phyloP scores from a whole-genome alignment of 495 filamentous ascomycete species.

The Daldinia concentrica region DNA sequence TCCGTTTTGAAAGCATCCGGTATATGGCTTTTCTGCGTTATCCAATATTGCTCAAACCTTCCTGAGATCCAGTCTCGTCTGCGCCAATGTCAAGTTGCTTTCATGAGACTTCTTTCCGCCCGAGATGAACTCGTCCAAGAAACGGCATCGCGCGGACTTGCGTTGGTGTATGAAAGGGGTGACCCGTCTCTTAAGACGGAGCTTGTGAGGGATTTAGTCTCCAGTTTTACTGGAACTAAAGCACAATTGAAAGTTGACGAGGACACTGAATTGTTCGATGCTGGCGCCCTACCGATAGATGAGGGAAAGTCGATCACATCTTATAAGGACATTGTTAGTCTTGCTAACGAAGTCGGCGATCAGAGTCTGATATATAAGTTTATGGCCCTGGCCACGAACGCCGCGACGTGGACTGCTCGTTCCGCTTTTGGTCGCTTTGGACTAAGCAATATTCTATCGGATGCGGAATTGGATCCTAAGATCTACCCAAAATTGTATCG shows the following conservation, averaged over 20 bases:
- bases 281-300: constrained; percentile 89
- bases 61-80: constrained; percentile 74
- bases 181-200: constrained; percentile 80
- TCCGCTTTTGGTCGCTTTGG: constrained; percentile 95
- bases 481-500: constrained; percentile 94
- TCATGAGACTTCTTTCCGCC: constrained; percentile 85
- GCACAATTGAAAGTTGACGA: constrained; percentile 81
- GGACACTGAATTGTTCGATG: constrained; percentile 92
- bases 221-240: constrained; percentile 81
- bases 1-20: constrained; percentile 86
- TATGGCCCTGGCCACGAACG: constrained; percentile 94
- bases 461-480: constrained; percentile 89
- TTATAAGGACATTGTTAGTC: constrained; percentile 93
- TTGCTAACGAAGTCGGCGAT: constrained; percentile 93
- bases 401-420: constrained; percentile 93
- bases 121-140: constrained; percentile 95
- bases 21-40: constrained; percentile 92
- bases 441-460: constrained; percentile 87
- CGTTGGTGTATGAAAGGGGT: constrained; percentile 91
- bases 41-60: constrained; percentile 86
- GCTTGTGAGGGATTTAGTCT: constrained; percentile 84
- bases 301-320: constrained; percentile 90
- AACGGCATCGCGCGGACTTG: constrained; percentile 87
- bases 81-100: constrained; percentile 82
- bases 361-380: constrained; percentile 95